phyloP scores from a whole-genome alignment of 768 basidiomycete species.

The Leucocoprinus leucothites region DNA sequence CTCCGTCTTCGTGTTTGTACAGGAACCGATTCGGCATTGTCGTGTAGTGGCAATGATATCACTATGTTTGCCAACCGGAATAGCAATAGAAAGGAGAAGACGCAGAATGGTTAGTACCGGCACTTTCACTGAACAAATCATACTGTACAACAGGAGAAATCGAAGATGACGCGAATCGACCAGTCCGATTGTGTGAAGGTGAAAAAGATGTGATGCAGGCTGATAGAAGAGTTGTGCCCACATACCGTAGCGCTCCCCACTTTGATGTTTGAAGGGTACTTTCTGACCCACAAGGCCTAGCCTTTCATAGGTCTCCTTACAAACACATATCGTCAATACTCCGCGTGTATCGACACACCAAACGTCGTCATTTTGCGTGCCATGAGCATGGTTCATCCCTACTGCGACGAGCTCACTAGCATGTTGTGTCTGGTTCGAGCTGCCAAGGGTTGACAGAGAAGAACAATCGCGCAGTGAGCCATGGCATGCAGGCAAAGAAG shows the following conservation, averaged over 20 bases:
- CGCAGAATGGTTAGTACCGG: background rate
- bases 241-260: constrained; percentile 7
- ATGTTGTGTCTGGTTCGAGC: background rate
- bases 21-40: background rate
- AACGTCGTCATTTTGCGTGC: constrained; percentile 42
- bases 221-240: background rate
- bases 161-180: background rate
- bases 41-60: constrained; percentile 9
- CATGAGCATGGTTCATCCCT: constrained; percentile 20
- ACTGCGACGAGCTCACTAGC: constrained; percentile 37
- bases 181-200: too few relatives aligned
- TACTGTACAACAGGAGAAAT: background rate
- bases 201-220: background rate
- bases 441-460: background rate
- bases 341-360: constrained; percentile 73
- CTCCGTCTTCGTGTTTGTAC: background rate
- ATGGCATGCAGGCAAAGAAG: background rate
- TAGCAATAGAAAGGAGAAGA: too few relatives aligned
- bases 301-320: constrained; percentile 55
- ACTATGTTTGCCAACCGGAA: background rate
- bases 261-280: constrained; percentile 42
- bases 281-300: constrained; percentile 58
- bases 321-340: constrained; percentile 52
- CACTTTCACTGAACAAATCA: background rate
- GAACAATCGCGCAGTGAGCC: too few relatives aligned